Conservation (phyloP, 2,329 filamentous ascomycete genomes). For the Monilinia polystroma region DNA sequence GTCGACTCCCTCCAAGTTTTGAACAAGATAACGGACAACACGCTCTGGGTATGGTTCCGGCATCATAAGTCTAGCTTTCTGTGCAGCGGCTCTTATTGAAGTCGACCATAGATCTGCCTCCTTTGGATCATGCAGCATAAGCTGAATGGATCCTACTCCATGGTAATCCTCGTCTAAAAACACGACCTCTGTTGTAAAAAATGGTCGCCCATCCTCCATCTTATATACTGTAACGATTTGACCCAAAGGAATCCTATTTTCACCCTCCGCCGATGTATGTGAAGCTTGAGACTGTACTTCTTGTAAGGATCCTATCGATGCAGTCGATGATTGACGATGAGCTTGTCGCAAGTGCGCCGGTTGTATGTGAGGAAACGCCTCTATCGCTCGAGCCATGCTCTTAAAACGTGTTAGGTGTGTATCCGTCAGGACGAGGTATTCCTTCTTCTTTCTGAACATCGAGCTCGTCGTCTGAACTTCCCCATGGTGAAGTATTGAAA, state of each 20-base stretch:
- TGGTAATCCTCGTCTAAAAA: conserved; percentile 65
- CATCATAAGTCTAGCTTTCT: conserved; percentile 53
- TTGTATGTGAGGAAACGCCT: conserved; percentile 58
- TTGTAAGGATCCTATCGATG: conserved; percentile 59
- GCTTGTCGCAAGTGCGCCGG: conserved; percentile 44
- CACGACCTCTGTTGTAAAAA: conserved; percentile 65
- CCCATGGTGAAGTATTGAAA: conserved; percentile 61
- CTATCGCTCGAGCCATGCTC: conserved; percentile 62
- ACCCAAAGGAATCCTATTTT: conserved; percentile 56
- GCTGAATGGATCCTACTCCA: conserved; percentile 59
- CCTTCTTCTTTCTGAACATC: conserved; percentile 70
- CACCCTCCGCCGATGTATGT: conserved; percentile 51
- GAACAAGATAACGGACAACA: conserved; percentile 61
- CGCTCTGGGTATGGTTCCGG: conserved; percentile 54
- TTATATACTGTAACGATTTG: conserved; percentile 67
- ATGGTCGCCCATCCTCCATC: conserved; percentile 64
- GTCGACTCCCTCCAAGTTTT: conserved; percentile 61
- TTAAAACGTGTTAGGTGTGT: conserved; percentile 68
- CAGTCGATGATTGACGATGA: conserved; percentile 55
- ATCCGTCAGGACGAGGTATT: conserved; percentile 70
- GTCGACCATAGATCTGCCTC: conserved; percentile 66
- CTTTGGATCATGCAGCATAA: conserved; percentile 62
- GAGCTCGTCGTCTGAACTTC: conserved; percentile 68
- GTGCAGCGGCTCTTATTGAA: conserved; percentile 59
- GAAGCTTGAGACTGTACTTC: conserved; percentile 56